phyloP scores from a whole-genome alignment of 352 stramenopile genomes.

The Phytophthora tentaculata region DNA sequence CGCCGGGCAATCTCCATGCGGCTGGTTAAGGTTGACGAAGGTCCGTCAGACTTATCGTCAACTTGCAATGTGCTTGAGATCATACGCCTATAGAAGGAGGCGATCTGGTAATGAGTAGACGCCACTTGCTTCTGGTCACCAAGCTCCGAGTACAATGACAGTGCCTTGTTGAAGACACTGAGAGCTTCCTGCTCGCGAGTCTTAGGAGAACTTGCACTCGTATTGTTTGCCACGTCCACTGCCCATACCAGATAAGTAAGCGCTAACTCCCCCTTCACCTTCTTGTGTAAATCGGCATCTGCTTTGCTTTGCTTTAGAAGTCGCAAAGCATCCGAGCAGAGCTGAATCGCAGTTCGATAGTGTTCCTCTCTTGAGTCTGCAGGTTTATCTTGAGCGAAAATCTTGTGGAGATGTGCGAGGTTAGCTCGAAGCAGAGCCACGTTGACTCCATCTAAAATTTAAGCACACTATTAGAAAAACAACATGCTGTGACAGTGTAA shows the following conservation, averaged over 20 bases:
- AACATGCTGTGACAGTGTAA: background rate
- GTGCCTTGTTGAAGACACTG: slow-evolving; percentile 73
- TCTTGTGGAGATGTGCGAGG: slow-evolving; percentile 85
- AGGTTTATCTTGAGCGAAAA: slow-evolving; percentile 70
- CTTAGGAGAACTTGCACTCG: slow-evolving; percentile 28
- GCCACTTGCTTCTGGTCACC: slow-evolving; percentile 73
- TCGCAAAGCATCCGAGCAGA: slow-evolving; percentile 69
- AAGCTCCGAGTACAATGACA: slow-evolving; percentile 80
- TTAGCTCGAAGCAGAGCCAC: slow-evolving; percentile 83
- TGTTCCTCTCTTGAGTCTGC: slow-evolving; percentile 48
- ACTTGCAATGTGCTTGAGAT: slow-evolving; percentile 52
- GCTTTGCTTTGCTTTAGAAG: slow-evolving; percentile 77
- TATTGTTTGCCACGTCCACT: slow-evolving; percentile 58
- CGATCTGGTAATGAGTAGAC: slow-evolving; percentile 88
- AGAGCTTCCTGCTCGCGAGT: slow-evolving; percentile 51
- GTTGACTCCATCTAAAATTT: slow-evolving; percentile 68
- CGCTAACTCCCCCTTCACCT: slow-evolving; percentile 83
- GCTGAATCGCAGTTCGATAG: slow-evolving; percentile 64
- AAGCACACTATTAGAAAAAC: background rate
- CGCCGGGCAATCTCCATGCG: slow-evolving; percentile 85
- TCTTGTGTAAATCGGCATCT: slow-evolving; percentile 59
- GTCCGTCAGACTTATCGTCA: slow-evolving; percentile 20
- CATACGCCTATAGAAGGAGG: slow-evolving; percentile 72
- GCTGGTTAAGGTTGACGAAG: slow-evolving; percentile 50
- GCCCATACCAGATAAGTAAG: slow-evolving; percentile 86